These are phyloP conservation scores for Solanum verrucosum DNA, from an alignment of 257 asterid species.

Conservation along the genomic window DNA sequence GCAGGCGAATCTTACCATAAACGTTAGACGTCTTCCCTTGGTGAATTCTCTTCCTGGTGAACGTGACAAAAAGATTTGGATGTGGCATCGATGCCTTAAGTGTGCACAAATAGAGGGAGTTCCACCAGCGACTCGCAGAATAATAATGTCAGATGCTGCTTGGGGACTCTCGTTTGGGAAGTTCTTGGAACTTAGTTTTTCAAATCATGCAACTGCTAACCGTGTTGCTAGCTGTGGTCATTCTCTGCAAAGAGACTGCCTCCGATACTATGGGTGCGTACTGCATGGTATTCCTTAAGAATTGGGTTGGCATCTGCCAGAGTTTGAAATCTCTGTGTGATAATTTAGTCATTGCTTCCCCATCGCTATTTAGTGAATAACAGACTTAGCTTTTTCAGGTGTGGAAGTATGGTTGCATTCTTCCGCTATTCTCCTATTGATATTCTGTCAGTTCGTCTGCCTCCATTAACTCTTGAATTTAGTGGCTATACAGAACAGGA, in stretches of 20 bases:
- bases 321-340: background rate
- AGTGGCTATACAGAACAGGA: constrained; percentile 44
- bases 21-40: constrained; percentile 46
- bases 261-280: constrained; percentile 83
- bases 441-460: constrained; percentile 69
- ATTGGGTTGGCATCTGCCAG: background rate
- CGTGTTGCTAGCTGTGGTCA: constrained; percentile 96
- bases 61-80: constrained; percentile 92
- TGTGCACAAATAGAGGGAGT: constrained; percentile 56
- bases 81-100: constrained; percentile 98
- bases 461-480: constrained; percentile 76
- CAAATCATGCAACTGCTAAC: constrained; percentile 86
- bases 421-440: constrained; percentile 82
- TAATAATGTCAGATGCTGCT: constrained; percentile 91
- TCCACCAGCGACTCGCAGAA: constrained; percentile 80
- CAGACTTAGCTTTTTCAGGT: constrained; percentile 36
- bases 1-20: constrained; percentile 82
- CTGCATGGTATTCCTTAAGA: background rate
- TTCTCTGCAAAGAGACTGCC: constrained; percentile 95
- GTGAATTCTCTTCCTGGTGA: constrained; percentile 66
- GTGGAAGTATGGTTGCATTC: constrained; percentile 82
- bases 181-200: constrained; percentile 95
- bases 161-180: constrained; percentile 99
- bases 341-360: background rate
- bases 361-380: background rate